phyloP scores from a whole-genome alignment of 1,284 basidiomycete genomes.

The Fomitopsis palustris region DNA sequence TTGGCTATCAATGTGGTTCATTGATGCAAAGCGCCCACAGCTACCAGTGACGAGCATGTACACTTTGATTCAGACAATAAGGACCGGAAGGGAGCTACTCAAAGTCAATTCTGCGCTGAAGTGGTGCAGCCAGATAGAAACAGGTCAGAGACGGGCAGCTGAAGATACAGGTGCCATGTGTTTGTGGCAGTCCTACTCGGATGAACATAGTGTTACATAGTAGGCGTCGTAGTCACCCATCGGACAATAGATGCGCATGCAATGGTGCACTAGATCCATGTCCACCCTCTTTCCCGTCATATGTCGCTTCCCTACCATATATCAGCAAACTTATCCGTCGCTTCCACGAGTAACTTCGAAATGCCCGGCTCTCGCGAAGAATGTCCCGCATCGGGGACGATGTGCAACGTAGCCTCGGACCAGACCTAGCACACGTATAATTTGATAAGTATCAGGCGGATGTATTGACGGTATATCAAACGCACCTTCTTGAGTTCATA shows the following conservation, averaged over 20 bases:
- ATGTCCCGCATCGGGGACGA: slow-evolving; percentile 92
- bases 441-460: background rate
- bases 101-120: no score
- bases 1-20: background rate
- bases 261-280: no score
- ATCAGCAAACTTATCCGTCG: slow-evolving; percentile 27
- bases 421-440: slow-evolving; percentile 43
- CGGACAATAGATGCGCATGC: no score
- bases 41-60: background rate
- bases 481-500: slow-evolving; percentile 68
- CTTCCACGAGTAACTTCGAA: slow-evolving; percentile 72
- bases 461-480: background rate
- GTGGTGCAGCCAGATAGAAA: no score
- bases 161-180: no score
- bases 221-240: no score
- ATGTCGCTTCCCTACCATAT: slow-evolving; percentile 6
- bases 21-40: background rate
- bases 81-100: no score
- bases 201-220: no score
- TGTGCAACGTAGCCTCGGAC: slow-evolving; percentile 75
- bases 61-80: no score
- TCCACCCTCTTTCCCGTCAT: no score
- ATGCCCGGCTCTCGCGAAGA: slow-evolving; percentile 80
- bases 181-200: no score
- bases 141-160: no score